A percentile compares a stretch with the other conserved stretches of the same genome.
Conservation (phyloP, 441 rosid species). For the Arabidopsis hybrid region DNA sequence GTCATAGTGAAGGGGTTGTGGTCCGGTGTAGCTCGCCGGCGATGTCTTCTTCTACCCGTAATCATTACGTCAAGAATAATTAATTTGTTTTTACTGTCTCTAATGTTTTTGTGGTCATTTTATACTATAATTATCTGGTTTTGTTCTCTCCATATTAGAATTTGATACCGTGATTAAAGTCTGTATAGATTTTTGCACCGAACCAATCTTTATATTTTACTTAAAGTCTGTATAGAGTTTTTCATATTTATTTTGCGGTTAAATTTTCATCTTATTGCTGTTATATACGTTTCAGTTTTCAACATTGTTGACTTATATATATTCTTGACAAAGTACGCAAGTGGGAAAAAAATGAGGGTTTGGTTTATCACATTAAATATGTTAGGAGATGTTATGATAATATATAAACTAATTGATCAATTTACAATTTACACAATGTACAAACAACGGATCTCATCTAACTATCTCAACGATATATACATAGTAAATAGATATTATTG, state of each 20-base stretch:
- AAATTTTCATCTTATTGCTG: neutral
- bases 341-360: neutral
- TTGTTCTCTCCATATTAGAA: slow-evolving; percentile 19
- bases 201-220: slow-evolving; percentile 13
- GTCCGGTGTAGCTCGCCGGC: slow-evolving; percentile 45
- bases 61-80: slow-evolving; percentile 28
- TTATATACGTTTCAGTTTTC: neutral
- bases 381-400: neutral
- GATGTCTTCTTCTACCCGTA: slow-evolving; percentile 48
- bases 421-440: neutral
- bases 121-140: slow-evolving; percentile 3
- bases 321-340: neutral
- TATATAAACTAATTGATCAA: neutral
- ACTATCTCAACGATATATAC: neutral
- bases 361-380: neutral
- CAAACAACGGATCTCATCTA: neutral
- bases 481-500: neutral
- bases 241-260: slow-evolving; percentile 3
- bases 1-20: slow-evolving; percentile 34
- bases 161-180: slow-evolving; percentile 27
- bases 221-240: neutral
- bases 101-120: slow-evolving; percentile 20
- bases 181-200: slow-evolving; percentile 42
- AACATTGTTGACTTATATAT: neutral
- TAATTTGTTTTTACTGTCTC: slow-evolving; percentile 21